phyloP scores from a whole-genome alignment of 495 filamentous ascomycete species.

The Talaromyces trachyspermus region DNA sequence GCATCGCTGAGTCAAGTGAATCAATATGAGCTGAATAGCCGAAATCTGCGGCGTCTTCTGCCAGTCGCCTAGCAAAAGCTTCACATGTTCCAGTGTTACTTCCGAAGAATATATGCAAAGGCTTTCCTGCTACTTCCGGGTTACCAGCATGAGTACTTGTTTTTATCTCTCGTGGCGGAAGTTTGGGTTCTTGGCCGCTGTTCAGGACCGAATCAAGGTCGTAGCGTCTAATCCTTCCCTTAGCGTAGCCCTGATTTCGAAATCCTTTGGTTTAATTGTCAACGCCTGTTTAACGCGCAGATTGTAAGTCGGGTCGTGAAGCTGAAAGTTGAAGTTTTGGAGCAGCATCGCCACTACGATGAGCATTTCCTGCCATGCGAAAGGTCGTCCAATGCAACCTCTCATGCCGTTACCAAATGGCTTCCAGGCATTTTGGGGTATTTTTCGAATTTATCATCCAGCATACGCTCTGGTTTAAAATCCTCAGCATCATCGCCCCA shows the following conservation, averaged over 20 bases:
- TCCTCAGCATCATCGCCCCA: conserved; percentile 53
- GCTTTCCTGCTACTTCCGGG: conserved; percentile 25
- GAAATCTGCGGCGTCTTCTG: conserved; percentile 45
- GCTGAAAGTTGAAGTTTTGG: conserved; percentile 54
- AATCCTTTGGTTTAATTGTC: conserved; percentile 69
- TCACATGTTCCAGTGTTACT: conserved; percentile 74
- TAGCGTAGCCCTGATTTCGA: conserved; percentile 59
- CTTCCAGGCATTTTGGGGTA: conserved; percentile 56
- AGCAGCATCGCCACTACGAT: conserved; percentile 49
- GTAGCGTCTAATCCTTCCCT: conserved; percentile 52
- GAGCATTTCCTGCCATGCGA: conserved; percentile 57
- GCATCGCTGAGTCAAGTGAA: conserved; percentile 53
- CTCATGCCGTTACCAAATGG: conserved; percentile 43
- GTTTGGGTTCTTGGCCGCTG: conserved; percentile 12
- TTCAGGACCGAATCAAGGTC: conserved; percentile 47
- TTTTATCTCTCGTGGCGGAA: not conserved
- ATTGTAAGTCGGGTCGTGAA: conserved; percentile 47
- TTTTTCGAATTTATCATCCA: conserved; percentile 52
- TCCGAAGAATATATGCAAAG: conserved; percentile 62
- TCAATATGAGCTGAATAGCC: conserved; percentile 56
- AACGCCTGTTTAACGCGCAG: conserved; percentile 61
- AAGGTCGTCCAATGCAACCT: conserved; percentile 60
- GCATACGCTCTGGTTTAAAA: conserved; percentile 63
- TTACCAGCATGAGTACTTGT: conserved; percentile 3
- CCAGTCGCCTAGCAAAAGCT: conserved; percentile 55